A percentile compares a stretch with the other conserved stretches of the same genome.
phyloP scores from a whole-genome alignment of 352 stramenopile species.

The Globisporangium okanoganense region DNA sequence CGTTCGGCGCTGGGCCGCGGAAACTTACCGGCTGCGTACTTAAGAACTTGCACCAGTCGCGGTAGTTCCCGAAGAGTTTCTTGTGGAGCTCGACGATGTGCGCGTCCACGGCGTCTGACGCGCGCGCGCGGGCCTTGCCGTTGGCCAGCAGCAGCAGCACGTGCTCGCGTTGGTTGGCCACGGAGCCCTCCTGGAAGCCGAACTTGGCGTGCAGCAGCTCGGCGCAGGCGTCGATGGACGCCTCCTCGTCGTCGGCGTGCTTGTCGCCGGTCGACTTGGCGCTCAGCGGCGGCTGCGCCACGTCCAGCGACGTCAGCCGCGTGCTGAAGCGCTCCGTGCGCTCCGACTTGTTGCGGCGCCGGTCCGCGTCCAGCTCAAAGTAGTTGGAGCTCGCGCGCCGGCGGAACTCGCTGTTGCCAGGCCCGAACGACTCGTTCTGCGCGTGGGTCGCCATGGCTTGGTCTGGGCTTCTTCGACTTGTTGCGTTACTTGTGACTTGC shows the following conservation, averaged over 20 bases:
- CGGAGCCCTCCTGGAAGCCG: constrained; percentile 79
- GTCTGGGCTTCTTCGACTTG: background rate
- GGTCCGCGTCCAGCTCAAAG: constrained; percentile 76
- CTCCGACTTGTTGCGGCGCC: constrained; percentile 69
- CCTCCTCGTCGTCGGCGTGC: constrained; percentile 56
- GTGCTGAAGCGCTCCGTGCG: constrained; percentile 55
- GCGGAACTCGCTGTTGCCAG: constrained; percentile 20
- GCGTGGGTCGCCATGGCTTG: constrained; percentile 13
- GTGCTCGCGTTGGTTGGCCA: constrained; percentile 82
- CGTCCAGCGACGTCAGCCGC: constrained; percentile 54
- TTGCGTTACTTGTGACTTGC: too few relatives aligned
- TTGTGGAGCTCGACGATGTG: constrained; percentile 62
- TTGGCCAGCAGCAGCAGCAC: constrained; percentile 79
- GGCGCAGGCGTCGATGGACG: constrained; percentile 79
- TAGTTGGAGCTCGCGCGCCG: constrained; percentile 78
- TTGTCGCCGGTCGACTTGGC: constrained; percentile 15
- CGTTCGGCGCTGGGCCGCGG: too few relatives aligned
- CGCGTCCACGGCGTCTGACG: constrained; percentile 42
- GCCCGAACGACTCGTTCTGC: constrained; percentile 12
- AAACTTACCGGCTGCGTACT: constrained; percentile 74
- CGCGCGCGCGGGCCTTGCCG: constrained; percentile 50
- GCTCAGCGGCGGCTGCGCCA: constrained; percentile 23
- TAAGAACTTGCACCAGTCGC: constrained; percentile 73
- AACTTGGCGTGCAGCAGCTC: constrained; percentile 80
- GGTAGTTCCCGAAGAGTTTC: constrained; percentile 76